These are phyloP conservation scores for Phytophthora colocasiae DNA, from an alignment of 352 stramenopile species.

Conservation along the genomic window DNA sequence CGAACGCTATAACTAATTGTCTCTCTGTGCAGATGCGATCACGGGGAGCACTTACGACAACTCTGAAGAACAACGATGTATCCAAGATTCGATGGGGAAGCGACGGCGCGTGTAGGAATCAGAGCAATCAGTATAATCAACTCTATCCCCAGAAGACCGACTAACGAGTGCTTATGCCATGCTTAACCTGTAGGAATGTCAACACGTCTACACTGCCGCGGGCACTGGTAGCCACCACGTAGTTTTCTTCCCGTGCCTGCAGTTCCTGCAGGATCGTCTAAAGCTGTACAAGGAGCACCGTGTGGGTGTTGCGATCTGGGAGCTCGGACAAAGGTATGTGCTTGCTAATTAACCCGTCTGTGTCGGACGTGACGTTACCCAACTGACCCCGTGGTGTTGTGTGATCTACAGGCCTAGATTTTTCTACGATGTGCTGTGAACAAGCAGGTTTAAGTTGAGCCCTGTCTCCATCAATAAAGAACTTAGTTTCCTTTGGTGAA, in stretches of 20 bases:
- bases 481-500: conserved; percentile 8
- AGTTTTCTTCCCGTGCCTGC: conserved; percentile 84
- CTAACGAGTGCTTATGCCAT: conserved; percentile 3
- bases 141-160: not conserved
- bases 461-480: conserved; percentile 24
- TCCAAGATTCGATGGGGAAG: conserved; percentile 61
- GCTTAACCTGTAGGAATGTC: conserved; percentile 60
- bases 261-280: conserved; percentile 78
- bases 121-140: not conserved
- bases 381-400: conserved; percentile 11
- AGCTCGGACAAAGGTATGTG: conserved; percentile 79
- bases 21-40: conserved; percentile 44
- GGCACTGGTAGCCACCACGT: conserved; percentile 43
- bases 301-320: conserved; percentile 75
- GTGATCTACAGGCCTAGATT: conserved; percentile 64
- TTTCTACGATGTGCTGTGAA: conserved; percentile 79
- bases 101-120: conserved; percentile 47
- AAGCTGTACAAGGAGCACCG: conserved; percentile 53
- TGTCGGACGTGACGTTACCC: no score
- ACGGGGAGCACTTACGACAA: conserved; percentile 48
- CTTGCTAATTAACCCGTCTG: not conserved
- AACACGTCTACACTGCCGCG: conserved; percentile 51
- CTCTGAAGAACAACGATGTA: conserved; percentile 47
- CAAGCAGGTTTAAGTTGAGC: not conserved
- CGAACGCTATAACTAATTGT: not conserved